These are phyloP conservation scores for Trichomonas gallinae DNA, from an alignment of 208 protist genomes.

Conservation along the genomic window DNA sequence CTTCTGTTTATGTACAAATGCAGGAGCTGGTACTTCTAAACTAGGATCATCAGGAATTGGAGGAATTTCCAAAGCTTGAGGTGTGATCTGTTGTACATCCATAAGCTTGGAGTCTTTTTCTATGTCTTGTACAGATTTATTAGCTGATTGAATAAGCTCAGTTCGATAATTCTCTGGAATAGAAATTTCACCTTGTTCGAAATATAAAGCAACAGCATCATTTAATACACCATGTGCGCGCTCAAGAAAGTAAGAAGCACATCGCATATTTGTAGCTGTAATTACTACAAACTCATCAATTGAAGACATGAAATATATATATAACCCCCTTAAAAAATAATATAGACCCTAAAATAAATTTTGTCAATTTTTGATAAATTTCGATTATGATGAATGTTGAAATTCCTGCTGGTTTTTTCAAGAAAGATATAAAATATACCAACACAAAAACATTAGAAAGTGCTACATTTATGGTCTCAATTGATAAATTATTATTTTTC, in stretches of 20 bases:
- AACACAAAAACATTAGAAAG: neutral
- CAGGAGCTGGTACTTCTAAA: neutral
- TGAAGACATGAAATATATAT: neutral
- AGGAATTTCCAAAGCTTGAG: neutral
- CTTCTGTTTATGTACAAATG: too few relatives aligned
- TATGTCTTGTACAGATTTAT: neutral
- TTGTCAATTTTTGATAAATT: too few relatives aligned
- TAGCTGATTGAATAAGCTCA: neutral
- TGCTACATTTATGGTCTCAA: neutral
- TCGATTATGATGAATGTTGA: too few relatives aligned
- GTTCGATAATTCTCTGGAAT: neutral
- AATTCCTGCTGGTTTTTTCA: neutral
- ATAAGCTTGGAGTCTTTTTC: neutral
- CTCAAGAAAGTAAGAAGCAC: neutral
- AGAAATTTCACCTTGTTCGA: neutral
- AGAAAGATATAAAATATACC: neutral
- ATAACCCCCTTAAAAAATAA: too few relatives aligned
- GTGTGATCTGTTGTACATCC: neutral
- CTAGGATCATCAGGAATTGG: neutral
- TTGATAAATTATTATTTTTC: neutral
- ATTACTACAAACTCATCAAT: neutral
- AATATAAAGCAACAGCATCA: neutral
- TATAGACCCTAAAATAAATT: too few relatives aligned
- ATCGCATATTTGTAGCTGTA: neutral
- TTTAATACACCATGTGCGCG: neutral